A percentile compares a stretch with the other conserved stretches of the same genome.
Evolutionary conservation across 2,329 filamentous ascomycete genomes (phyloP).

Genomic region (Aspergillus caelatus): DNA sequence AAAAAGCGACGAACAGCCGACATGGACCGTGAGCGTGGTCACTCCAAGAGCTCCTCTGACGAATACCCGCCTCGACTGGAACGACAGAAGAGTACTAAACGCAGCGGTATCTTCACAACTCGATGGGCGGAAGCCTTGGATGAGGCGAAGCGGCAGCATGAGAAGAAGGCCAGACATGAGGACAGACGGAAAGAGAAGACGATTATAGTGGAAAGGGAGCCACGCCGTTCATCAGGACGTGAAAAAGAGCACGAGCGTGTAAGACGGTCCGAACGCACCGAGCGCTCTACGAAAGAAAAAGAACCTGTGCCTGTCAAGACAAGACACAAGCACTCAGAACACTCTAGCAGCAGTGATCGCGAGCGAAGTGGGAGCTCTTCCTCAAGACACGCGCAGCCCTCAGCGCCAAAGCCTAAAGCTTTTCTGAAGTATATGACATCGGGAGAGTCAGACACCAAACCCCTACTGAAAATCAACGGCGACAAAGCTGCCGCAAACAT

Average conservation of each 20-base stretch:
- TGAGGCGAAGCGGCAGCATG: constrained; percentile 39
- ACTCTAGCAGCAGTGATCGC: constrained; percentile 28
- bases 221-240: constrained; percentile 9
- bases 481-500: constrained; percentile 34
- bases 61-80: constrained; percentile 28
- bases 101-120: constrained; percentile 32
- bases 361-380: constrained; percentile 28
- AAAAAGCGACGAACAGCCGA: constrained; percentile 36
- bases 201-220: constrained; percentile 15
- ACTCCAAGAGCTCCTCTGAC: constrained; percentile 42
- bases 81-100: constrained; percentile 35
- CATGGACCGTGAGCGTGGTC: constrained; percentile 35
- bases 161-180: constrained; percentile 34
- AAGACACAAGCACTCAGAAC: constrained; percentile 25
- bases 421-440: constrained; percentile 42
- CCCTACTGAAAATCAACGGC: constrained; percentile 42
- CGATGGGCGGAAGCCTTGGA: constrained; percentile 39
- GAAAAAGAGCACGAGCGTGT: constrained; percentile 15
- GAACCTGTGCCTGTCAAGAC: constrained; percentile 21
- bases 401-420: constrained; percentile 28
- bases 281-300: constrained; percentile 14
- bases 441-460: constrained; percentile 45
- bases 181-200: constrained; percentile 25
- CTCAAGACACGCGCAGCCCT: constrained; percentile 29
- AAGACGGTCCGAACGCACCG: constrained; percentile 22